Base-by-base conservation (phyloP, 495 filamentous ascomycete species). In the Articulospora tetracladia region DNA sequence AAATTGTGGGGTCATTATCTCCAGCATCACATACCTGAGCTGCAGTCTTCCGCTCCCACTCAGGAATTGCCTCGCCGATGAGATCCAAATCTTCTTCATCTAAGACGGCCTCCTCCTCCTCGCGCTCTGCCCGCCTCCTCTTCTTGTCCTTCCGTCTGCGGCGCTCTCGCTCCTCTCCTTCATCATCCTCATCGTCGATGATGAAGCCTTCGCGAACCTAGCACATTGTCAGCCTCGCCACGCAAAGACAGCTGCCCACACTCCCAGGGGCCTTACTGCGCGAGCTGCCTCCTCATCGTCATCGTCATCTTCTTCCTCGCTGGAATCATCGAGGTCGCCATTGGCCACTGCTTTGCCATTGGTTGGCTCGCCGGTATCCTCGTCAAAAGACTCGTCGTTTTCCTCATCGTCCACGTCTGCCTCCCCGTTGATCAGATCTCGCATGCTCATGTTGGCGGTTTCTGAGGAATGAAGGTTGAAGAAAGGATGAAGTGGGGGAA, bases 51-150 rank as follows among this genome's bases (percentile, higher is more conserved):
- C 84, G 82, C 65, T 89, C 83, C 68, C 84, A 84, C 34, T 86
- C 83, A 1, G 88, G 88, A 64, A 83, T 82, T 54, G 82, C 81
- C 66, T 92, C 89, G 6, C 89, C 92, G 63, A 98, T 96, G 32
- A 98, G 79, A 72, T 98, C 95, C 53, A 98, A 74, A 81, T 98
- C 94, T 74, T 98, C 94, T 57, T 97, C 93, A 65, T 98, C 95
- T 17, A 98, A 80, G 47, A 83, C 83, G 53, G 92, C 93, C 69
- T 96, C 93, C 63, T 95, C 93, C 55, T 90, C 89, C 60, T 91
- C 89, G 51, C 87, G 84, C 63, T 86, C 83, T 50, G 83, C 79
- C 39, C 88, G 76, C 64, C 84, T 80, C 55, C 90, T 83, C 76
- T 92, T 93, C 65, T 76, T 74, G 62, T 75, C 72, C 67, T 85